A percentile compares a stretch with the other conserved stretches of the same genome.
phyloP scores from a whole-genome alignment of 495 filamentous ascomycete species.

The Daldinia decipiens region DNA sequence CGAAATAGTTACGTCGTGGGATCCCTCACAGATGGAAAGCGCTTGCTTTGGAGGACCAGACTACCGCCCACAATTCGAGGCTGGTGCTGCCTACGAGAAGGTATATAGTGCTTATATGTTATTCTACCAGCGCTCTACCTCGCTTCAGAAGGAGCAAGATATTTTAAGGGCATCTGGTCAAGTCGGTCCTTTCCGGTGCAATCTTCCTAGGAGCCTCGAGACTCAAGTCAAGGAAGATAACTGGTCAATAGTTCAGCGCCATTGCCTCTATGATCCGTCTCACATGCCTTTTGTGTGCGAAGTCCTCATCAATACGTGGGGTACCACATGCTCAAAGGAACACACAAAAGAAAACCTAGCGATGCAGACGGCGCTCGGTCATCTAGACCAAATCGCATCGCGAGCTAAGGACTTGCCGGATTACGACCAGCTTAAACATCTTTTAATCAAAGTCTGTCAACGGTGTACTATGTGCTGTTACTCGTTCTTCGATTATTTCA shows the following conservation, averaged over 20 bases:
- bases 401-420: slow-evolving; percentile 75
- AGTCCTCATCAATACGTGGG: slow-evolving; percentile 62
- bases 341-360: slow-evolving; percentile 68
- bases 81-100: slow-evolving; percentile 66
- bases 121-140: slow-evolving; percentile 88
- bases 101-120: slow-evolving; percentile 95
- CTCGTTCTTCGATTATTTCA: slow-evolving; percentile 72
- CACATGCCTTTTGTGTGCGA: slow-evolving; percentile 74
- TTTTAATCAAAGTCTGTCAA: slow-evolving; percentile 64
- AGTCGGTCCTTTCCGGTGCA: slow-evolving; percentile 64
- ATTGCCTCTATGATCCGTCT: slow-evolving; percentile 80
- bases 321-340: slow-evolving; percentile 57
- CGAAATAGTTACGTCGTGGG: slow-evolving; percentile 78
- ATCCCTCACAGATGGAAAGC: slow-evolving; percentile 74
- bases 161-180: slow-evolving; percentile 45
- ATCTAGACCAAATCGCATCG: slow-evolving; percentile 81
- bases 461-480: slow-evolving; percentile 66
- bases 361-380: slow-evolving; percentile 74
- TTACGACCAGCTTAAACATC: slow-evolving; percentile 65
- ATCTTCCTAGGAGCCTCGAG: slow-evolving; percentile 64
- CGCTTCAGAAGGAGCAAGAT: slow-evolving; percentile 63
- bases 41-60: slow-evolving; percentile 83
- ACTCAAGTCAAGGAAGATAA: slow-evolving; percentile 77
- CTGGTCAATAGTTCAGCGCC: slow-evolving; percentile 74
- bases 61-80: slow-evolving; percentile 59